Evolutionary conservation across 192 early-diverging fungal genomes (phyloP), one percentile per base, ranked within the genome.

Genomic region (Podila clonocystis): DNA sequence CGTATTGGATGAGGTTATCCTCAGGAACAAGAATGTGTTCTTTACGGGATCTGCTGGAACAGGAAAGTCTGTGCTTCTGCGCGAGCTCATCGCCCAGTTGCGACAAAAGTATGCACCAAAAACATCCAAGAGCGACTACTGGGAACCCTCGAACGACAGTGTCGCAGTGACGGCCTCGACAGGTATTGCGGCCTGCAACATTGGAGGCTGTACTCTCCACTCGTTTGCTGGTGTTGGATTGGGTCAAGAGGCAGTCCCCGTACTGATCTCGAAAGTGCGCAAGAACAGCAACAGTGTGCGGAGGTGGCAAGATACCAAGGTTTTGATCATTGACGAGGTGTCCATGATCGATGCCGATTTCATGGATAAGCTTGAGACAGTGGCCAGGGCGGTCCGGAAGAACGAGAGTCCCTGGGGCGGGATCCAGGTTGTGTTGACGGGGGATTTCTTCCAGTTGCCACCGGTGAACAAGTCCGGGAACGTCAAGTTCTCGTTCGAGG

Each of bases 371-470:
- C 69, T 95, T 6, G 93, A 95, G 70, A 62, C 64, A 11, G 79
- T 94, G 58, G 94, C 93, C 19, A 83, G 91, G 29, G 41, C 49
- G 22, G 28, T 93, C n/a, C 68, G 83, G 5, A 82, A 50, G 22
- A 63, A 55, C 5, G 28, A 58, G 34, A 30, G 48, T 11, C 94
- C 91, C 0, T 95, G 94, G 87, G 94, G 94, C 45, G 93, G 93
- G 2, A 89, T 95, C 36, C 94, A 95, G 66, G 76, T 95, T 4
- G 72, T 85, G 3, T 26, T 85, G 17, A 92, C 93, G 0, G 94
- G 94, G 9, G 94, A 95, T 38, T 95, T 95, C 64, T 95, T 91
- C 74, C 94, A 95, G 73, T 82, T 95, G 28, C 94, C 94, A 36
- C 94, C 94, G 3, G 92, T 95, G 9, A 70, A 87, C 7, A 82